Percentiles rank a stretch among this genome's conserved stretches.
phyloP scores from a whole-genome alignment of 768 basidiomycete species.

The Serendipita sp. region DNA sequence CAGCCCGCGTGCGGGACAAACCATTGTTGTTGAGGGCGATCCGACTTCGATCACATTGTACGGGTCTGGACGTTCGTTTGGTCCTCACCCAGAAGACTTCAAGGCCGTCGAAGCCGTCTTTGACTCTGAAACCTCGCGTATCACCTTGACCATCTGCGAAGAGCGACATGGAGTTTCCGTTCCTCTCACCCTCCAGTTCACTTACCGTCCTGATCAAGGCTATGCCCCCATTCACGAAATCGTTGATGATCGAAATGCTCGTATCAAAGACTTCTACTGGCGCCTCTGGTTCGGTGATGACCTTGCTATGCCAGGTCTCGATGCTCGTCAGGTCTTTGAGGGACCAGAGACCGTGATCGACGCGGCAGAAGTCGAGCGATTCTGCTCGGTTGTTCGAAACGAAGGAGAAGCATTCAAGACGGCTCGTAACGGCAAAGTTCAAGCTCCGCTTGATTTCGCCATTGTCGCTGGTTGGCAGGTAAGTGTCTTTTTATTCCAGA shows the following conservation, averaged over 20 bases:
- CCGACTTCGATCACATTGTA: constrained; percentile 49
- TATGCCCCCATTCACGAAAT: constrained; percentile 90
- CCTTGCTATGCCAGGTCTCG: constrained; percentile 57
- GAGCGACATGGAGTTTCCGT: constrained; percentile 63
- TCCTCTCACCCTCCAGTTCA: constrained; percentile 67
- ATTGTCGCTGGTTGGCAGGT: constrained; percentile 99
- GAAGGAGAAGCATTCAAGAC: constrained; percentile 82
- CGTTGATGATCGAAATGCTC: constrained; percentile 60
- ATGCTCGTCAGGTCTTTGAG: constrained; percentile 65
- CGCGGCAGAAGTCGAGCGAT: constrained; percentile 61
- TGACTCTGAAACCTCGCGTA: constrained; percentile 32
- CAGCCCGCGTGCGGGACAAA: constrained; percentile 64
- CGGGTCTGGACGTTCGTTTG: constrained; percentile 69
- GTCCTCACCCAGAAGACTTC: constrained; percentile 54
- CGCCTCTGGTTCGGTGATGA: constrained; percentile 91
- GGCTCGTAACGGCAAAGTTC: constrained; percentile 44
- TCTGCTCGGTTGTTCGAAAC: constrained; percentile 89
- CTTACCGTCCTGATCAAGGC: constrained; percentile 75
- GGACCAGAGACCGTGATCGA: constrained; percentile 77
- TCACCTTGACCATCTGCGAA: constrained; percentile 65
- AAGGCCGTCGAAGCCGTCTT: constrained; percentile 69
- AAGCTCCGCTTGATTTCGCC: constrained; percentile 97
- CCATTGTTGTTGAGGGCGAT: constrained; percentile 46
- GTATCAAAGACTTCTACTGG: constrained; percentile 98
- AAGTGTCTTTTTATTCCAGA: constrained; percentile 17